phyloP scores from a whole-genome alignment of 441 rosid genomes.

The Brassica balearica region DNA sequence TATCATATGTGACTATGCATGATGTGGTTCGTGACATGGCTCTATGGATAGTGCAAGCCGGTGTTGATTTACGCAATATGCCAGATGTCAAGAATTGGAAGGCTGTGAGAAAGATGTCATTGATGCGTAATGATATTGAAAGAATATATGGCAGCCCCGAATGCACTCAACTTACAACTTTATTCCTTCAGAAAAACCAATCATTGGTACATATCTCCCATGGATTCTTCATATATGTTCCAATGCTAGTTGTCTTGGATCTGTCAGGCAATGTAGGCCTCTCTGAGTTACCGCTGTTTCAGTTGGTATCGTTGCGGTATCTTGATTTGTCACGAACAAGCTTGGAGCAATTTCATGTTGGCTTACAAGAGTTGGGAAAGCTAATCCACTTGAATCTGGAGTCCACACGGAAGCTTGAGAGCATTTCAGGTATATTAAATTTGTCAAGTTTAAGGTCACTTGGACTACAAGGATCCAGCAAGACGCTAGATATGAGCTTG shows the following conservation, averaged over 20 bases:
- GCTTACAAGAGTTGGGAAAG: not conserved
- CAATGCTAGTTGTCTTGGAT: conserved; percentile 1
- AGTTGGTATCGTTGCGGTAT: not conserved
- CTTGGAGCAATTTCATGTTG: not conserved
- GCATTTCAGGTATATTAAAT: not conserved
- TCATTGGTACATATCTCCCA: not conserved
- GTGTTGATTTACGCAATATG: not conserved
- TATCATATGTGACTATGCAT: conserved; percentile 13
- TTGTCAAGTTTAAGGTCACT: not conserved
- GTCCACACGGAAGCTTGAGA: not conserved
- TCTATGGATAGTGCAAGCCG: not conserved
- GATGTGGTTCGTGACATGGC: conserved; percentile 9
- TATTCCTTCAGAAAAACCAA: not conserved
- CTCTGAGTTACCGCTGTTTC: not conserved
- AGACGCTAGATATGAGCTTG: not conserved
- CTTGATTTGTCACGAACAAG: not conserved
- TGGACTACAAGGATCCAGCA: not conserved
- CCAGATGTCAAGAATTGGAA: not conserved
- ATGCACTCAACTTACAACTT: not conserved
- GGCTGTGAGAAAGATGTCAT: not conserved
- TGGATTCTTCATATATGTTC: not conserved
- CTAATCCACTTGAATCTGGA: not conserved
- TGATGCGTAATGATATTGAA: not conserved
- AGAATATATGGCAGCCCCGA: not conserved
- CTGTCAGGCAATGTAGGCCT: not conserved